Percentiles rank a stretch among this genome's conserved stretches.
phyloP scores from a whole-genome alignment of 176 grass and related monocot species.

The Oryza australiensis region DNA sequence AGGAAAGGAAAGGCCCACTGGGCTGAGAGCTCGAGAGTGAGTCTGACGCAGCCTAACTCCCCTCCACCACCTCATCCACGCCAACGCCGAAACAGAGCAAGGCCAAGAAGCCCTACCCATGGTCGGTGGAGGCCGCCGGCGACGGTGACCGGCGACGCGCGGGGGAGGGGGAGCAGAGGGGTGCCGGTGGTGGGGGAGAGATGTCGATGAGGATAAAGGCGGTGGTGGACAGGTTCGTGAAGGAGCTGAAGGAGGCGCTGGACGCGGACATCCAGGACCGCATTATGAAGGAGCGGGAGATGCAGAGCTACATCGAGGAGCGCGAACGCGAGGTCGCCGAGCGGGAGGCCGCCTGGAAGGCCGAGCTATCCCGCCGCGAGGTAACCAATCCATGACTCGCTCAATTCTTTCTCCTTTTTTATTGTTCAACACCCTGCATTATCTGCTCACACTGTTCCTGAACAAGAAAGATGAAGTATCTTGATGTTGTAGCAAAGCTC shows the following conservation, averaged over 20 bases:
- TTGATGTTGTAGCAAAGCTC: neutral
- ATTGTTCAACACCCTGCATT: neutral
- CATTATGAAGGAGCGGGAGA: conserved; percentile 96
- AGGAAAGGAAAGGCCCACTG: conserved; percentile 26
- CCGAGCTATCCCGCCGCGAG: conserved; percentile 83
- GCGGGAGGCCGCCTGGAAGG: conserved; percentile 84
- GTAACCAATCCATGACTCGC: conserved; percentile 25
- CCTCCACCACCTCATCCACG: conserved; percentile 6
- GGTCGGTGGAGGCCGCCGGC: conserved; percentile 5
- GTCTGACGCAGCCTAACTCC: neutral
- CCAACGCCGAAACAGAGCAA: conserved; percentile 19
- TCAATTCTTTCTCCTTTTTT: neutral
- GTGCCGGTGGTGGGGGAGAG: conserved; percentile 2
- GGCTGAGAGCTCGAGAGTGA: neutral
- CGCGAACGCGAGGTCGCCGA: conserved; percentile 82
- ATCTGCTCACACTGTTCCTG: neutral
- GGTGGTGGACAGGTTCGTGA: conserved; percentile 94
- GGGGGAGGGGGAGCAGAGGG: neutral
- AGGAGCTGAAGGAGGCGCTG: conserved; percentile 90
- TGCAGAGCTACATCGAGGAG: conserved; percentile 87
- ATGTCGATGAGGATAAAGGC: conserved; percentile 91
- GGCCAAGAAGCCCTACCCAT: conserved; percentile 2
- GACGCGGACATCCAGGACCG: conserved; percentile 96
- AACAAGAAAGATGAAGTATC: neutral
- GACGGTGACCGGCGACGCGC: neutral